A percentile compares a stretch with the other conserved stretches of the same genome.
phyloP scores from a whole-genome alignment of 345 rosid species.

The Pistacia vera region DNA sequence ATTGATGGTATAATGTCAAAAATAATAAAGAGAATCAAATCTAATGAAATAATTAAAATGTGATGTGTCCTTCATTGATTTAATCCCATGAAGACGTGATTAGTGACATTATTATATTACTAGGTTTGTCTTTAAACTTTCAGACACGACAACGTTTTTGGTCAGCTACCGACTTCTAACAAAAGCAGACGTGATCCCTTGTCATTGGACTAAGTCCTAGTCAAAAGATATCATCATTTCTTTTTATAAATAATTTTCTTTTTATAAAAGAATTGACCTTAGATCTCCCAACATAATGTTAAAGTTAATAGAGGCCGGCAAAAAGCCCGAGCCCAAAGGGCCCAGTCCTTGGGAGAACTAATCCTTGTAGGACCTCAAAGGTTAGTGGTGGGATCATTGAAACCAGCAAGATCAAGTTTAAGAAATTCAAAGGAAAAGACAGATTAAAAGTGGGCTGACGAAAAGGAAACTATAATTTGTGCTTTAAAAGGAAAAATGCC shows the following conservation, averaged over 20 bases:
- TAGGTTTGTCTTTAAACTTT: background rate
- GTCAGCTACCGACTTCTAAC: no score
- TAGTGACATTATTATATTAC: background rate
- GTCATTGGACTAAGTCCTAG: no score
- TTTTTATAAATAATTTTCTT: no score
- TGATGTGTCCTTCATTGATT: background rate
- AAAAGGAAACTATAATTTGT: background rate
- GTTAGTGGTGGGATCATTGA: background rate
- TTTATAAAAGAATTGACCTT: no score
- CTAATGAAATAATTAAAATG: background rate
- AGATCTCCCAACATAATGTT: no score
- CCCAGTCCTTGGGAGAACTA: no score
- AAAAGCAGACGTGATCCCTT: no score
- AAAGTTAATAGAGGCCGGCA: no score
- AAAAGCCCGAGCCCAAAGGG: no score
- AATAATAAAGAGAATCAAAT: background rate
- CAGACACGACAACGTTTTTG: background rate
- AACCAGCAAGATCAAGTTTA: background rate
- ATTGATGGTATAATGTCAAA: background rate
- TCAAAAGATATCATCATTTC: no score
- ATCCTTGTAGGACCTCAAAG: background rate
- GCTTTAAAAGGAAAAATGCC: background rate
- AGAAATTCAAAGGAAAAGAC: background rate
- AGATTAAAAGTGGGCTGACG: background rate
- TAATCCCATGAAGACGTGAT: background rate